Percentiles rank a stretch among this genome's conserved stretches.
phyloP scores from a whole-genome alignment of 148 eudicot genomes.

The Beta vulgaris region DNA sequence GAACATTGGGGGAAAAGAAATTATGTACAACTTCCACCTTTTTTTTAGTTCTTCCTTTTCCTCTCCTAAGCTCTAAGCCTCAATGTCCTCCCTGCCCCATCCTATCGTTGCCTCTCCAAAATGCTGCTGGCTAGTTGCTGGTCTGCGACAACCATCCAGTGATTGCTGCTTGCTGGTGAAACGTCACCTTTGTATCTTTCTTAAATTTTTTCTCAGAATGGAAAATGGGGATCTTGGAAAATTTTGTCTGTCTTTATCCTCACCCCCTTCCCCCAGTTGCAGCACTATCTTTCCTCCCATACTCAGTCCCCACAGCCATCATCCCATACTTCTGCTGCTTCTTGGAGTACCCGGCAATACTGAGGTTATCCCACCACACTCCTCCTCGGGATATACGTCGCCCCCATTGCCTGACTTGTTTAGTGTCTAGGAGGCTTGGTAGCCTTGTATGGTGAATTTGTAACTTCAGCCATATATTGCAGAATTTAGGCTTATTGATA shows the following conservation, averaged over 20 bases:
- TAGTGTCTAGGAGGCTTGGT: background rate
- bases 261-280: background rate
- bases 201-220: background rate
- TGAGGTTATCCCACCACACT: no score
- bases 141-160: background rate
- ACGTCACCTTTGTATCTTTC: background rate
- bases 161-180: background rate
- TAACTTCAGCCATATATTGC: slow-evolving; percentile 27
- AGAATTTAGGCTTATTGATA: slow-evolving; percentile 94
- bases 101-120: background rate
- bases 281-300: background rate
- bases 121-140: background rate
- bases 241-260: no score
- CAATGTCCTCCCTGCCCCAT: background rate
- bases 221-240: no score
- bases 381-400: background rate
- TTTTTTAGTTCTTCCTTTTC: background rate
- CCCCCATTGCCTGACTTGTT: background rate
- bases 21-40: background rate
- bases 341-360: background rate
- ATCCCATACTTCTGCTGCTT: background rate
- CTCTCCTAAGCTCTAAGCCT: background rate
- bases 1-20: background rate
- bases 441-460: background rate
- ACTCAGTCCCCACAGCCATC: background rate